Conservation (phyloP, 208 protist species). For the Trypanosoma caninum region DNA sequence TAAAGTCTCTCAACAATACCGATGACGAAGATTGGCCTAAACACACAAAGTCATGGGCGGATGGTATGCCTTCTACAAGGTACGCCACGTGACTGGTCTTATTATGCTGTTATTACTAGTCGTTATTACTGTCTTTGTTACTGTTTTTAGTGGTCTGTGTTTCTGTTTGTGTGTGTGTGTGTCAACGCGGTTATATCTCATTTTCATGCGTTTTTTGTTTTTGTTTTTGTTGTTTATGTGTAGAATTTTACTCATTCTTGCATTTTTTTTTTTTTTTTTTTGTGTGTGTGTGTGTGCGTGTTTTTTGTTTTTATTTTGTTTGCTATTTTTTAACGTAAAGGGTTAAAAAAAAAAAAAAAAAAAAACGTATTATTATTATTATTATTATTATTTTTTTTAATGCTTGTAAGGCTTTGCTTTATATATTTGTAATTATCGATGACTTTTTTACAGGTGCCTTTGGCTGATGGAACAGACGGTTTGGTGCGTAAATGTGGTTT, state of each 20-base stretch:
- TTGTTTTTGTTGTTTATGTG: neutral
- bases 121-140: no score
- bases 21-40: slow-evolving; percentile 62
- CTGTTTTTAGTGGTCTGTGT: no score
- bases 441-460: slow-evolving; percentile 8
- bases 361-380: neutral
- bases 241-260: neutral
- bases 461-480: slow-evolving; percentile 17
- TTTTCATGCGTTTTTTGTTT: neutral
- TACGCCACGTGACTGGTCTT: slow-evolving; percentile 27
- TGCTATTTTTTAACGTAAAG: neutral
- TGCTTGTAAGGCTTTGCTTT: slow-evolving; percentile 23
- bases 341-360: neutral
- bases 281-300: slow-evolving; percentile 13
- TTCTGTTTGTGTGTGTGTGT: no score
- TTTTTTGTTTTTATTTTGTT: slow-evolving; percentile 9
- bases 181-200: no score
- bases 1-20: slow-evolving; percentile 35
- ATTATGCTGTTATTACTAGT: no score
- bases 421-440: neutral
- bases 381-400: neutral
- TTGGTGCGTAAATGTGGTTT: neutral
- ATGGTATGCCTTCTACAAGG: slow-evolving; percentile 56
- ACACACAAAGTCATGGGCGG: slow-evolving; percentile 42
- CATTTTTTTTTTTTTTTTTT: slow-evolving; percentile 19